These are phyloP conservation scores for Aspergillus udagawae DNA, from an alignment of 2,329 filamentous ascomycete genomes.

Conservation along the genomic window DNA sequence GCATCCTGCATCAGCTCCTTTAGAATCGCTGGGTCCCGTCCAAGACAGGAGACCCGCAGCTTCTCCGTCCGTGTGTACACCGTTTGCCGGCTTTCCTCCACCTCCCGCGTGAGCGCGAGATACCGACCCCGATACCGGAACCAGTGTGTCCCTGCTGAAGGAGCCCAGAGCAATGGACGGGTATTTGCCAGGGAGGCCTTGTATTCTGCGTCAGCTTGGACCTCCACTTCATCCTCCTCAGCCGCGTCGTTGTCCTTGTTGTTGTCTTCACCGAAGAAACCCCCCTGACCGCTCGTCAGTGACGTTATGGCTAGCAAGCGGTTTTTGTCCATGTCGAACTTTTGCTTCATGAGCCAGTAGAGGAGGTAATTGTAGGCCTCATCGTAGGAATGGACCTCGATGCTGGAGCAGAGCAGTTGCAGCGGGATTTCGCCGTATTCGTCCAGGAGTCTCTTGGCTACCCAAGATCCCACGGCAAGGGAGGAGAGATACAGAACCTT, in stretches of 20 bases:
- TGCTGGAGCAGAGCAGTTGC: slow-evolving; percentile 1
- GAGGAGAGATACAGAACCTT: slow-evolving; percentile 3
- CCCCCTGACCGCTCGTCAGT: background rate
- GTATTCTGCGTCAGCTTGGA: background rate
- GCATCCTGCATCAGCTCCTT: slow-evolving; percentile 5
- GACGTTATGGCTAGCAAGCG: slow-evolving; percentile 1
- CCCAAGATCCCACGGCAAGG: slow-evolving; percentile 2
- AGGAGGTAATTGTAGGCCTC: slow-evolving; percentile 6
- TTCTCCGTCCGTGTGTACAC: slow-evolving; percentile 3
- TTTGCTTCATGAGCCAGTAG: slow-evolving; percentile 4
- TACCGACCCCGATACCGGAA: slow-evolving; percentile 2
- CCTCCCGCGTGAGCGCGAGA: background rate
- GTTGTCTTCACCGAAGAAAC: background rate
- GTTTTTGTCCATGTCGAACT: background rate
- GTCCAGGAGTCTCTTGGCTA: slow-evolving; percentile 2
- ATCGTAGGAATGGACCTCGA: slow-evolving; percentile 5
- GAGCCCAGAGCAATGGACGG: slow-evolving; percentile 4
- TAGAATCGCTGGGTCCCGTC: background rate
- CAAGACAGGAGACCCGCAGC: slow-evolving; percentile 3
- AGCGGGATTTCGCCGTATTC: background rate
- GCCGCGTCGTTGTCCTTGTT: background rate
- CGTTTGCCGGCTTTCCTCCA: background rate
- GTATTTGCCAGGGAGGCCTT: slow-evolving; percentile 5
- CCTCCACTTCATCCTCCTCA: slow-evolving; percentile 1
- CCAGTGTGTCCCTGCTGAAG: slow-evolving; percentile 1